phyloP scores from a whole-genome alignment of 2,329 filamentous ascomycete genomes.

The Monosporascus sp. region DNA sequence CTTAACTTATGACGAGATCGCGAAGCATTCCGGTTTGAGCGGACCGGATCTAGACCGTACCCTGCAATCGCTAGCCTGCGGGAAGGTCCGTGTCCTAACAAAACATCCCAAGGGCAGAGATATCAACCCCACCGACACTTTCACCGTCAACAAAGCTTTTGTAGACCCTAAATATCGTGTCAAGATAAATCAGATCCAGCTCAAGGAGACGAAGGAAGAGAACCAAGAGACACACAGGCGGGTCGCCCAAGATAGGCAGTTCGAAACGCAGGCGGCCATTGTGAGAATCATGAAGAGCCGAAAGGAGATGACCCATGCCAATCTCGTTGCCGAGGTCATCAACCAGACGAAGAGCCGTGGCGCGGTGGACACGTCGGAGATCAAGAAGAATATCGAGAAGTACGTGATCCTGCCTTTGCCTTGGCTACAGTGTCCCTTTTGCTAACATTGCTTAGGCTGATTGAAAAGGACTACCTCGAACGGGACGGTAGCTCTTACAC shows the following conservation, averaged over 20 bases:
- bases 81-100: constrained; percentile 73
- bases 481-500: constrained; percentile 65
- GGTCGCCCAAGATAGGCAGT: constrained; percentile 83
- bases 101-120: constrained; percentile 86
- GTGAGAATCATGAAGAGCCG: constrained; percentile 95
- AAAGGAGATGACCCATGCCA: constrained; percentile 80
- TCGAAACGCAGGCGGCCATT: constrained; percentile 95
- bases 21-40: constrained; percentile 66
- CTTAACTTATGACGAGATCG: constrained; percentile 71
- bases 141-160: constrained; percentile 75
- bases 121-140: constrained; percentile 72
- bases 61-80: constrained; percentile 90
- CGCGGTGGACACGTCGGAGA: constrained; percentile 76
- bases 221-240: constrained; percentile 91
- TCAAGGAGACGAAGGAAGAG: constrained; percentile 92
- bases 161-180: constrained; percentile 77
- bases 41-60: constrained; percentile 81
- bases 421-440: not conserved
- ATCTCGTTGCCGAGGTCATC: constrained; percentile 88
- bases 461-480: constrained; percentile 92
- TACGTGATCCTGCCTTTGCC: constrained; percentile 38
- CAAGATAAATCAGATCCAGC: constrained; percentile 98
- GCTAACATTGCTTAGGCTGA: constrained; percentile 54
- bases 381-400: constrained; percentile 97
- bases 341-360: constrained; percentile 82